A percentile compares a stretch with the other conserved stretches of the same genome.
Evolutionary conservation across 2,329 filamentous ascomycete genomes (phyloP).

Genomic region (Penicillium sclerotiorum): DNA sequence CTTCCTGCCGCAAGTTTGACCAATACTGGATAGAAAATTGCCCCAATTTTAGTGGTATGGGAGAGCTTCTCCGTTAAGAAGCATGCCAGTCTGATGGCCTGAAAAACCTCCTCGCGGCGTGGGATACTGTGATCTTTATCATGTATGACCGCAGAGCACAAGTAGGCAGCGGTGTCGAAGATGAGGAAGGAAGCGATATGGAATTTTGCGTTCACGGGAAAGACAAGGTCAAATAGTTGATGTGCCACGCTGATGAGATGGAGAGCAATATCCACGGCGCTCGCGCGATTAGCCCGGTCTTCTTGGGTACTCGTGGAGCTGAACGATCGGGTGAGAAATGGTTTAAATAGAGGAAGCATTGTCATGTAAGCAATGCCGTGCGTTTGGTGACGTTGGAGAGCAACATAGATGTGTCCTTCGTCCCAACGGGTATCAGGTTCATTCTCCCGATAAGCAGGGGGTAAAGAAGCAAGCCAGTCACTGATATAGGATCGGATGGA

Average conservation of each 20-base stretch:
- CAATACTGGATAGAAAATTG: conserved; percentile 28
- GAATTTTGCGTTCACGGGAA: conserved; percentile 52
- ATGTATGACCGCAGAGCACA: conserved; percentile 57
- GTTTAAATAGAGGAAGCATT: conserved; percentile 50
- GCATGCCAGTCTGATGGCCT: conserved; percentile 43
- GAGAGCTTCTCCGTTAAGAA: conserved; percentile 34
- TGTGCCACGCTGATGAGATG: conserved; percentile 47
- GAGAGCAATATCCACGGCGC: conserved; percentile 50
- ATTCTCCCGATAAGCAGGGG: conserved; percentile 42
- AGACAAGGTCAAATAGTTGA: conserved; percentile 44
- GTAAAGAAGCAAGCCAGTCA: conserved; percentile 49
- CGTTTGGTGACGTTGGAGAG: conserved; percentile 51
- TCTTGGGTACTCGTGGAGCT: conserved; percentile 27
- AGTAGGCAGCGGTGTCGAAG: conserved; percentile 55
- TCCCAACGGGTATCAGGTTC: conserved; percentile 50
- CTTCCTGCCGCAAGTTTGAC: conserved; percentile 21
- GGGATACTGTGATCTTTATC: conserved; percentile 48
- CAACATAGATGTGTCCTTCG: conserved; percentile 44
- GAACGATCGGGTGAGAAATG: conserved; percentile 45
- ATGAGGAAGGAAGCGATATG: conserved; percentile 55
- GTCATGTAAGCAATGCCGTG: conserved; percentile 51
- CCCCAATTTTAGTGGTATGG: conserved; percentile 25
- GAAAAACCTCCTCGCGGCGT: conserved; percentile 45
- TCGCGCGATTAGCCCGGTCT: conserved; percentile 44
- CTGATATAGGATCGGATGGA: conserved; percentile 39